Evolutionary conservation across 225 moss, liverwort and hornwort genomes (phyloP).

Genomic region (Sphagnum tenellum): DNA sequence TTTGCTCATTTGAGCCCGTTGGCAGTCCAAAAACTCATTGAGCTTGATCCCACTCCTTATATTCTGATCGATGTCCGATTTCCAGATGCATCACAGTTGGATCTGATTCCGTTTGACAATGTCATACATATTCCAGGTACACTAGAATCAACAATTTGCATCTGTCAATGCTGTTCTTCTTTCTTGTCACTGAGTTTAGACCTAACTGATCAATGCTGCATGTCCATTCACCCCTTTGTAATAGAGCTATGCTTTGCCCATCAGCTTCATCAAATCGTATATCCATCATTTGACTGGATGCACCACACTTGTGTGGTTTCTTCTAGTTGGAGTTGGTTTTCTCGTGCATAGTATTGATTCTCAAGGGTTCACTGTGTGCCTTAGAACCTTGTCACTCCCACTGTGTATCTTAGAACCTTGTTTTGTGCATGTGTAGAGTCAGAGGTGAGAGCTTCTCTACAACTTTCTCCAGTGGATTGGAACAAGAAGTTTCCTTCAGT

Average conservation of each 20-base stretch:
- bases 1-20: conserved; percentile 56
- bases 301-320: no score
- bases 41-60: conserved; percentile 57
- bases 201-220: no score
- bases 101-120: conserved; percentile 44
- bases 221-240: no score
- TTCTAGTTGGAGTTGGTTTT: no score
- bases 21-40: conserved; percentile 67
- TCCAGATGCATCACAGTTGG: conserved; percentile 26
- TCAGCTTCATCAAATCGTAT: no score
- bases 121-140: conserved; percentile 62
- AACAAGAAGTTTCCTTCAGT: conserved; percentile 43
- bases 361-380: no score
- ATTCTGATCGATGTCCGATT: conserved; percentile 75
- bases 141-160: no score
- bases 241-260: no score
- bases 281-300: no score
- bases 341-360: no score
- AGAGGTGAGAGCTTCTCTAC: conserved; percentile 58
- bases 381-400: not conserved
- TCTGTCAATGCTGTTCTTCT: no score
- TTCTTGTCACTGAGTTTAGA: no score
- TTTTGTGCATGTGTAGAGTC: conserved; percentile 32
- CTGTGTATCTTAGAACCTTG: not conserved
- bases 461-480: conserved; percentile 62